Base-by-base conservation (phyloP, 2,329 filamentous ascomycete genomes). In the Ascosphaera apis region DNA sequence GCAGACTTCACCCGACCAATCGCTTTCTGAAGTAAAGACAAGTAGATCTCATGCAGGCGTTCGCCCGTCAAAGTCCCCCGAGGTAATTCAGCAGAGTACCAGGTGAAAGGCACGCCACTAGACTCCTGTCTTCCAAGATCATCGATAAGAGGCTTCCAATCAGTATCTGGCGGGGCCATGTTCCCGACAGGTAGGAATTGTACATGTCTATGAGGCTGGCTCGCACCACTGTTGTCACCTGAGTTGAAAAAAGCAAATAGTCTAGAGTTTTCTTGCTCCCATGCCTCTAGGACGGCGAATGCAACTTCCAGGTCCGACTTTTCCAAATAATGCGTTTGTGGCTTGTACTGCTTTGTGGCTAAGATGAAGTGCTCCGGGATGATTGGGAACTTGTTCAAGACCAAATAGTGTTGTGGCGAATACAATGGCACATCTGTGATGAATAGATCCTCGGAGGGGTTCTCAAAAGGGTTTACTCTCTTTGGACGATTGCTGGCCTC, bases 161-260 rank as follows among this genome's bases (percentile, higher is more conserved):
- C 34, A 31, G 34, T 39, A 21, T 37, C 33, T 4, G 15, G 15
- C 30, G 36, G 30, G 15, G 30, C 39, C 56, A 63, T 63, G 23
- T 52, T 50, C 40, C 61, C 58, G 2, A 63, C 47, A 0, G 60
- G 60, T 5, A 63, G 44, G 34, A 63, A 63, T 37, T 63, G 60
- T 21, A 63, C 34, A 42, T 63, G 60, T 11, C 60, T 47, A 46
- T 63, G 60, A 0, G 55, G 53, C 42, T 63, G 60, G 34, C 60
- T 63, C 8, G 60, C 60, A 11, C 60, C 60, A 36, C 58, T 62
- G 19, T 61, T 52, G 21, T 56, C 48, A 3, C 60, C 60, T 12
- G 60, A 63, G 39, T 63, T 63, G 45, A 62, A 63, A 43, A 63
- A 63, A 4, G 59, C 58, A 43, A 62, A 62, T 3, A 63, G 47